Base-by-base conservation (phyloP, 2,329 filamentous ascomycete genomes). In the Didymellaceae sp. region DNA sequence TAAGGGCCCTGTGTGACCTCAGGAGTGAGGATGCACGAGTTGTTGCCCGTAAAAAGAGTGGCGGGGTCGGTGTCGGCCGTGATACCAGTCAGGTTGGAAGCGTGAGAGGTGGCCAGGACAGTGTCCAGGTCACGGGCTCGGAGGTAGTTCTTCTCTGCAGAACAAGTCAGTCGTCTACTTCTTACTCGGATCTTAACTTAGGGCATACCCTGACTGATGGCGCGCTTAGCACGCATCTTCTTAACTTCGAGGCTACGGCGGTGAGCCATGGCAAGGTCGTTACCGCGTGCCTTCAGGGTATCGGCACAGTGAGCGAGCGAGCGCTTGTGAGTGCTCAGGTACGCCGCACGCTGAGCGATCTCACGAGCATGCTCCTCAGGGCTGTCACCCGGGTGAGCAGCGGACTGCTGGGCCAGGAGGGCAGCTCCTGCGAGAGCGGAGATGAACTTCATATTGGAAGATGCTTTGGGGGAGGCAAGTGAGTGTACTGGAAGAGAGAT, bases 241-340 rank as follows among this genome's bases (percentile, higher is more conserved):
- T 74, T 66, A 24, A 76, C 73, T 30, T 67, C 66, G 26, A 73
- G 67, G 21, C 67, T 72, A 41, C 77, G 75, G 30, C 77, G 75
- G 52, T 73, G 61, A 53, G 76, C 63, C 40, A 75, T 74, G n/a
- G 71, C 70, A 35, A 66, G 57, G 58, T 76, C 72, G 25, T 77
- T 66, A 17, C 73, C 72, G 43, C 72, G 71, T 16, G 73, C 67
- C 43, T 71, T 67, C 33, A 74, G 66, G 6, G 69, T 71, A 49
- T 73, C 73, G 6, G 74, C 67, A 49, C 77, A 79, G 42, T 73
- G 58, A 37, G 64, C 67, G 6, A 79, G 66, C 11, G 75, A 75
- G 30, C 76, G 74, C 56, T 71, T 72, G 54, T 65, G 65, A 33
- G 56, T 60, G 38, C 65, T 59, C 52, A 75, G 48, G 52, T 74